Conservation (phyloP, 2,329 filamentous ascomycete species). For the Ophiostoma perfectum region DNA sequence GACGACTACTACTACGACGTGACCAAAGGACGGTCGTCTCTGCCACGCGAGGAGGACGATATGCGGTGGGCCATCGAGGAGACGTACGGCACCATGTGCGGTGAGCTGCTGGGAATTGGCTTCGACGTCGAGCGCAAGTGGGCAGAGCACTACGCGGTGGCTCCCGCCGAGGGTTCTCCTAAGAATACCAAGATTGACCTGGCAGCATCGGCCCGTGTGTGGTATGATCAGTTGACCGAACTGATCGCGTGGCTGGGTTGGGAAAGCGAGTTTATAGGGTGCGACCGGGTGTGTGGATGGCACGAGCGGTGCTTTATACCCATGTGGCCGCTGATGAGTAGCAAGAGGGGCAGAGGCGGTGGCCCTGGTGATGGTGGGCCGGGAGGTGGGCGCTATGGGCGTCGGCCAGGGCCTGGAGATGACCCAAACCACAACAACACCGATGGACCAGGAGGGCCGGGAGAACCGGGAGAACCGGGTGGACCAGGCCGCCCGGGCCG, state of each 20-base stretch:
- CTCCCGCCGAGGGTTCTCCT: background rate
- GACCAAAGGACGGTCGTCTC: background rate
- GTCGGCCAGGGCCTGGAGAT: background rate
- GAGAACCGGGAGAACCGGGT: background rate
- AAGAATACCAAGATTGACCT: background rate
- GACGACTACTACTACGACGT: slow-evolving; percentile 25
- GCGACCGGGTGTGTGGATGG: slow-evolving; percentile 38
- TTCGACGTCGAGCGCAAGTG: slow-evolving; percentile 40
- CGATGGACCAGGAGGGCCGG: background rate
- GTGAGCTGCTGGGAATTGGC: slow-evolving; percentile 38
- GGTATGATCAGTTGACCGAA: slow-evolving; percentile 37
- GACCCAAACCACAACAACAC: background rate
- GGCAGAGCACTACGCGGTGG: slow-evolving; percentile 26
- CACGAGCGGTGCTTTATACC: slow-evolving; percentile 46
- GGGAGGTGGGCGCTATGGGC: slow-evolving; percentile 1
- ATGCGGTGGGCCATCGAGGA: slow-evolving; percentile 39
- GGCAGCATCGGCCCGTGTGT: slow-evolving; percentile 21
- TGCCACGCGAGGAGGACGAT: slow-evolving; percentile 35
- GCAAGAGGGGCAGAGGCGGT: slow-evolving; percentile 16
- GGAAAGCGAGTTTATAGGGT: slow-evolving; percentile 43
- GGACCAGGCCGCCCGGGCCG: background rate
- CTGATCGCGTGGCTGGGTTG: slow-evolving; percentile 48
- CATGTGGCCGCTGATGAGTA: slow-evolving; percentile 43
- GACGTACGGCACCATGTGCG: slow-evolving; percentile 39
- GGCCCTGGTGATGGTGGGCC: slow-evolving; percentile 11